Conservation (phyloP, 805 yeast species). For the Teunomyces cretensis region DNA sequence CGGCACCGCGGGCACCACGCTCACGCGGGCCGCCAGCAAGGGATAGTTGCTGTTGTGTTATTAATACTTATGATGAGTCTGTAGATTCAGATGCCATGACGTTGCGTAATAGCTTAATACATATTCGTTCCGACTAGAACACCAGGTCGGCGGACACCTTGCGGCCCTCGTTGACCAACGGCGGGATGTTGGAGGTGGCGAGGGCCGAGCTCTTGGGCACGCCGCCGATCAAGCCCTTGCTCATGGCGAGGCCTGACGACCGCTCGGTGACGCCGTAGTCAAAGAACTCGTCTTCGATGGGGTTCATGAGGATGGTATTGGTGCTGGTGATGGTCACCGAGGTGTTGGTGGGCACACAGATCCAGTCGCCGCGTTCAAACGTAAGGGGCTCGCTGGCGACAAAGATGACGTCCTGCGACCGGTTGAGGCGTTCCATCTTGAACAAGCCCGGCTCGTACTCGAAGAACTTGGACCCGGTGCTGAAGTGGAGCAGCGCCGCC, state of each 20-base stretch:
- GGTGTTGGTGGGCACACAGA: slow-evolving; percentile 92
- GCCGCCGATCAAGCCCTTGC: slow-evolving; percentile 91
- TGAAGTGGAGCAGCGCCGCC: slow-evolving; percentile 93
- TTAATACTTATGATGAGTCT: not conserved
- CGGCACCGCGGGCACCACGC: slow-evolving; percentile 19
- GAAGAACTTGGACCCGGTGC: slow-evolving; percentile 87
- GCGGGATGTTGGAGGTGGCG: slow-evolving; percentile 30
- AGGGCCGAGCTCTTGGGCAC: slow-evolving; percentile 54
- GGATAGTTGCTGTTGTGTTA: slow-evolving; percentile 17
- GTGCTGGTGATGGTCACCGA: slow-evolving; percentile 68
- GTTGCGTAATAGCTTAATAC: slow-evolving; percentile 5
- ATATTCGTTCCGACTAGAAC: too few relatives aligned
- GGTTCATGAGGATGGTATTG: slow-evolving; percentile 88
- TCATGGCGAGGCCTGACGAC: slow-evolving; percentile 78
- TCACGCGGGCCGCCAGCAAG: slow-evolving; percentile 43
- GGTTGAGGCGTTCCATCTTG: slow-evolving; percentile 88
- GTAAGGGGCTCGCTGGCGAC: slow-evolving; percentile 97
- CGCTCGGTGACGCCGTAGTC: slow-evolving; percentile 68
- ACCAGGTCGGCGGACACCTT: slow-evolving; percentile 12
- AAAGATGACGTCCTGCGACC: slow-evolving; percentile 93
- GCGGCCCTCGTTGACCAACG: slow-evolving; percentile 39
- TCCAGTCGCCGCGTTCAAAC: slow-evolving; percentile 97
- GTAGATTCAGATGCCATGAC: slow-evolving; percentile 1
- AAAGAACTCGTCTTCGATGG: slow-evolving; percentile 86
- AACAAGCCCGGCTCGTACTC: slow-evolving; percentile 91